phyloP scores from a whole-genome alignment of 179 eudicot genomes.

The Gypsophila paniculata region DNA sequence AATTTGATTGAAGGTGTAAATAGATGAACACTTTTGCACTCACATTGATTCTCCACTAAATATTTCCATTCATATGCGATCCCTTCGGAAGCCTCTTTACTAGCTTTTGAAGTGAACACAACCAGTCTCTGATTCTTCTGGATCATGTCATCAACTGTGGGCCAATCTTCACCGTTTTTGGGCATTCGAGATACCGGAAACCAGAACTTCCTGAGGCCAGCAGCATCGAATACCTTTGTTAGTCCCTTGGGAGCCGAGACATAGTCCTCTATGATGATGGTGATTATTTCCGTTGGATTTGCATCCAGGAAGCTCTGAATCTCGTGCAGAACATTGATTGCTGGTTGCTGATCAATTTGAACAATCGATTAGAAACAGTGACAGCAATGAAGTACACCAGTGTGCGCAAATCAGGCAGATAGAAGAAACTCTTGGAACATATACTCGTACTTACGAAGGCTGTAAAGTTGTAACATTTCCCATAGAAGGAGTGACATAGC shows the following conservation, averaged over 20 bases:
- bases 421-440: not conserved
- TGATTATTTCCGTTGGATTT: conserved; percentile 72
- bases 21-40: conserved; percentile 14
- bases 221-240: conserved; percentile 68
- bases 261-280: conserved; percentile 89
- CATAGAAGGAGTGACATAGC: conserved; percentile 93
- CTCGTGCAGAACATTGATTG: conserved; percentile 71
- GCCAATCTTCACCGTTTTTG: conserved; percentile 82
- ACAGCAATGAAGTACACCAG: not conserved
- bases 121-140: conserved; percentile 65
- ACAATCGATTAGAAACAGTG: conserved; percentile 4
- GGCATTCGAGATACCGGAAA: conserved; percentile 92
- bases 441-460: conserved; percentile 69
- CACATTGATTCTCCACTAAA: conserved; percentile 75
- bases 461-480: conserved; percentile 79
- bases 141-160: conserved; percentile 80
- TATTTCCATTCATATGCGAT: conserved; percentile 96
- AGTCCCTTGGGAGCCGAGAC: conserved; percentile 80
- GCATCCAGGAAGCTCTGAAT: conserved; percentile 57
- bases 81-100: conserved; percentile 82
- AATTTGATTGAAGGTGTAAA: not conserved
- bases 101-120: conserved; percentile 75
- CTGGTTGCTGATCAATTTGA: conserved; percentile 65
- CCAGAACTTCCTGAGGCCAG: conserved; percentile 80
- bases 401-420: not conserved